Conservation (phyloP, 805 yeast species). For the Candida orba region DNA sequence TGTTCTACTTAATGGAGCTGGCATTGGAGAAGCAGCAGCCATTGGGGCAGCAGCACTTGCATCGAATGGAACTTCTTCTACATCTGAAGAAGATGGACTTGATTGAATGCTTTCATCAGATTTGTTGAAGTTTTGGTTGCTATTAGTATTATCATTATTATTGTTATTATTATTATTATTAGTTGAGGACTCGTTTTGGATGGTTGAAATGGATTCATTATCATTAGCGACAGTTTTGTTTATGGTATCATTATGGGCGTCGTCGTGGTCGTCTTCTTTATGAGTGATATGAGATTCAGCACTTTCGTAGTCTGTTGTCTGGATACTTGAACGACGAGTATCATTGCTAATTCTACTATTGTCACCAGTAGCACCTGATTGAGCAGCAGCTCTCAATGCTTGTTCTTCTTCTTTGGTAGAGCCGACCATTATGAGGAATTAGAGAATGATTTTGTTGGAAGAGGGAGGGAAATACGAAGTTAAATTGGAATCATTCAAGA, state of each 20-base stretch:
- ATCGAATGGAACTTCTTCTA: conserved; percentile 1
- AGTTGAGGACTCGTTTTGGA: neutral
- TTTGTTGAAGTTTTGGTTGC: neutral
- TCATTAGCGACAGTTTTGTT: neutral
- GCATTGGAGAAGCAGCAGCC: conserved; percentile 4
- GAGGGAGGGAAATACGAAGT: no score
- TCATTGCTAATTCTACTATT: neutral
- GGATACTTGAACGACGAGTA: neutral
- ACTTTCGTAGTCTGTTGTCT: conserved; percentile 20
- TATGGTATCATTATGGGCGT: neutral
- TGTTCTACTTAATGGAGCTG: conserved; percentile 1
- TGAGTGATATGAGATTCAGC: conserved; percentile 13
- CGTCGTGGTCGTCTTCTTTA: neutral
- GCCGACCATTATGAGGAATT: conserved; percentile 1
- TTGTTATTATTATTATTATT: no score
- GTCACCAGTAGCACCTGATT: conserved; percentile 1
- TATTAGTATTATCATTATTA: no score
- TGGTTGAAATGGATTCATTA: neutral
- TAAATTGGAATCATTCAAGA: no score
- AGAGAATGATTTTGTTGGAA: no score
- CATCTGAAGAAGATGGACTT: neutral
- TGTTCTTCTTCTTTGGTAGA: conserved; percentile 17
- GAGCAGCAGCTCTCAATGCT: conserved; percentile 14
- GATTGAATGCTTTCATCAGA: neutral
- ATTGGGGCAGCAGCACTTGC: conserved; percentile 5